These are phyloP conservation scores for Pseudonitzschia multiseries DNA, from an alignment of 108 stramenopile species.

Conservation along the genomic window DNA sequence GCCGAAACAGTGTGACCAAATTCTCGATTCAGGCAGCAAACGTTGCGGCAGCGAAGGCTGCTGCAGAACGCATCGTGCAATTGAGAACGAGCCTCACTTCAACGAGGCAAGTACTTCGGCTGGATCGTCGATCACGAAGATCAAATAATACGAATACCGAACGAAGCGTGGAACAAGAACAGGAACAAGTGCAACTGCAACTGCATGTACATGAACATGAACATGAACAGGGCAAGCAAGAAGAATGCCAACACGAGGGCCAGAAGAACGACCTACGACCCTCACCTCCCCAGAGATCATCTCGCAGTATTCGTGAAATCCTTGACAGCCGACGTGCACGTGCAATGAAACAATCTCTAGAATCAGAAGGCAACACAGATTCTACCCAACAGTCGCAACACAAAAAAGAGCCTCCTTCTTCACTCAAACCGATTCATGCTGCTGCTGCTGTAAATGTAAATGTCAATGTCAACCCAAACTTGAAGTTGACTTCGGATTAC, in stretches of 20 bases:
- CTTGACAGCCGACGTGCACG: neutral
- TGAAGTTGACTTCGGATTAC: slow-evolving; percentile 3
- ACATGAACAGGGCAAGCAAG: no score
- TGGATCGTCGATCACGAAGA: neutral
- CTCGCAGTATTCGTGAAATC: neutral
- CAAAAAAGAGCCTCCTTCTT: neutral
- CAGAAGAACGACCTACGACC: neutral
- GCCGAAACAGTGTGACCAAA: slow-evolving; percentile 17
- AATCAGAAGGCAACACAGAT: neutral
- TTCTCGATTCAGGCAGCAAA: slow-evolving; percentile 6
- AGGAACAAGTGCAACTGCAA: neutral
- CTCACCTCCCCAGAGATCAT: neutral
- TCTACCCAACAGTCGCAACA: neutral
- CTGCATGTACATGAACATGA: neutral
- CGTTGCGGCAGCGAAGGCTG: slow-evolving; percentile 11
- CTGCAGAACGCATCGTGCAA: slow-evolving; percentile 6
- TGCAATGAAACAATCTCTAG: neutral
- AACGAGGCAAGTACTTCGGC: neutral
- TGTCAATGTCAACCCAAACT: neutral
- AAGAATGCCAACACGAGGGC: no score
- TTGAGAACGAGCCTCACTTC: neutral
- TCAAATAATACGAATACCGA: neutral
- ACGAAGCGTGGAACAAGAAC: neutral
- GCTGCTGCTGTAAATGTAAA: no score
- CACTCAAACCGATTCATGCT: no score